Evolutionary conservation across 2,329 filamentous ascomycete genomes (phyloP).

Genomic region (Aspergillus sp.): DNA sequence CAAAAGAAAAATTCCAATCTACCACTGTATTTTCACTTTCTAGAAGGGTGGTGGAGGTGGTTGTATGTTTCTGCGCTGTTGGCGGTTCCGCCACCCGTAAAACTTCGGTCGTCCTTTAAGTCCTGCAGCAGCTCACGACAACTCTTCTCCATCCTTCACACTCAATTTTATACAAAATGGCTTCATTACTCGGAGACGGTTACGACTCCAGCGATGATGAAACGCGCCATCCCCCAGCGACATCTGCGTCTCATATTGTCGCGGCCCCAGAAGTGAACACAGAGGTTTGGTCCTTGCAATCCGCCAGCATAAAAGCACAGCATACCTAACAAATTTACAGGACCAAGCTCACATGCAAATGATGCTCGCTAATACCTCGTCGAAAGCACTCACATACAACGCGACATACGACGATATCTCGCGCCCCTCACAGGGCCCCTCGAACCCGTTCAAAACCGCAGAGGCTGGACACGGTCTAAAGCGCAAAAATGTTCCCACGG

Average conservation of each 20-base stretch:
- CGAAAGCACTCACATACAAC: slow-evolving; percentile 53
- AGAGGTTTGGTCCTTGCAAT: slow-evolving; percentile 53
- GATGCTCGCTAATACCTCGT: slow-evolving; percentile 52
- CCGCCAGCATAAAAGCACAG: neutral
- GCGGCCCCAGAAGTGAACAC: slow-evolving; percentile 55
- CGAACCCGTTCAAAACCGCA: slow-evolving; percentile 72
- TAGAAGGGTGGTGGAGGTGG: neutral
- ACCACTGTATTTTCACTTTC: neutral
- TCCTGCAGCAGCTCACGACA: slow-evolving; percentile 1
- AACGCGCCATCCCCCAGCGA: slow-evolving; percentile 23
- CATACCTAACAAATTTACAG: slow-evolving; percentile 44
- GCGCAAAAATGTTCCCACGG: slow-evolving; percentile 80
- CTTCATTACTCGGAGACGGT: slow-evolving; percentile 43
- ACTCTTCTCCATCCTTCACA: slow-evolving; percentile 2
- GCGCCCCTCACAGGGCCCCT: slow-evolving; percentile 65
- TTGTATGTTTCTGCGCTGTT: slow-evolving; percentile 20
- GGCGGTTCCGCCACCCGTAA: slow-evolving; percentile 32
- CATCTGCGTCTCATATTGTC: slow-evolving; percentile 40
- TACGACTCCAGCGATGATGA: slow-evolving; percentile 55
- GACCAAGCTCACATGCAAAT: slow-evolving; percentile 52
- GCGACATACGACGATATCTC: slow-evolving; percentile 70
- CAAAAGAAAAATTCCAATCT: neutral
- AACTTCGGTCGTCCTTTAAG: slow-evolving; percentile 20
- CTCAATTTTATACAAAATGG: slow-evolving; percentile 28
- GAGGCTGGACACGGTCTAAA: slow-evolving; percentile 57